Evolutionary conservation across 148 eudicot species (phyloP).

Genomic region (Agrostemma githago): DNA sequence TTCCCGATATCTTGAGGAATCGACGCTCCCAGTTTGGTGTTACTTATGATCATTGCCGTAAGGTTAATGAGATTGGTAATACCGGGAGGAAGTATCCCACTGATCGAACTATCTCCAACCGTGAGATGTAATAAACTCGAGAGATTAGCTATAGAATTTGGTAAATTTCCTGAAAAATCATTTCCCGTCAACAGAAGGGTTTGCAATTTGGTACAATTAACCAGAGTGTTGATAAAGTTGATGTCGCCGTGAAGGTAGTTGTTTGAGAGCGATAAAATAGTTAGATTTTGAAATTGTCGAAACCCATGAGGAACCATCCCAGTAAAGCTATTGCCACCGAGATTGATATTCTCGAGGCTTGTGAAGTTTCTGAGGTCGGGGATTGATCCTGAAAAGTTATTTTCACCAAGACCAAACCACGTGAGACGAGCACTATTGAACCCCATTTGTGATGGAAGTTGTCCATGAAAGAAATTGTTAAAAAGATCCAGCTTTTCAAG

Average conservation of each 20-base stretch:
- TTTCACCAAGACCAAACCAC: background rate
- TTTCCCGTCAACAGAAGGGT: background rate
- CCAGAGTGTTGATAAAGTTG: constrained; percentile 20
- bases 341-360: background rate
- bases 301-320: constrained; percentile 12
- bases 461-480: constrained; percentile 26
- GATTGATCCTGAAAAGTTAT: constrained; percentile 27
- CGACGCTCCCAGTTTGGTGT: constrained; percentile 8
- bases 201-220: constrained; percentile 22
- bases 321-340: constrained; percentile 11
- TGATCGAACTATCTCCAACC: background rate
- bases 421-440: constrained; percentile 17
- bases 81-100: constrained; percentile 22
- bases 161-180: constrained; percentile 24
- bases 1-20: constrained; percentile 14
- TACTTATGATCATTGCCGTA: background rate
- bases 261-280: background rate
- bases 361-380: constrained; percentile 33
- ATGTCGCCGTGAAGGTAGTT: constrained; percentile 26
- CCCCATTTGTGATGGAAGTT: constrained; percentile 25
- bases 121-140: background rate
- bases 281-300: background rate
- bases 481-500: constrained; percentile 7
- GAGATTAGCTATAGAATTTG: constrained; percentile 15
- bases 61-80: constrained; percentile 25